Percentiles rank a stretch among this genome's conserved stretches.
These are phyloP conservation scores for Scheffersomyces amazonensis DNA, from an alignment of 805 yeast genomes.

Conservation along the genomic window DNA sequence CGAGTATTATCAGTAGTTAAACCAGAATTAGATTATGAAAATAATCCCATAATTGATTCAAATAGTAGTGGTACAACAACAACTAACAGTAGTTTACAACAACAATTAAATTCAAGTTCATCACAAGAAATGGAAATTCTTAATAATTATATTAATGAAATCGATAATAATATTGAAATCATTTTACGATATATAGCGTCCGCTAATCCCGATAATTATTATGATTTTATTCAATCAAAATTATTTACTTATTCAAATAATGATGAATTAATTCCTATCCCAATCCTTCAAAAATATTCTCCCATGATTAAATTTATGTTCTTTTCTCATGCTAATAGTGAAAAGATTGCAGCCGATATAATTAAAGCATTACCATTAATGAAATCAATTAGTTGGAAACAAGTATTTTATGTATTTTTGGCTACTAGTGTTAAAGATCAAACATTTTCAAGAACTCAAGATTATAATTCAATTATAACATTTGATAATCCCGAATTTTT, in stretches of 20 bases:
- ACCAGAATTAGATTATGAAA: background rate
- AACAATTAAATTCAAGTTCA: background rate
- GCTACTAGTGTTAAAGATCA: slow-evolving; percentile 32
- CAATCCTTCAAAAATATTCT: slow-evolving; percentile 26
- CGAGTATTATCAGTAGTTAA: slow-evolving; percentile 25
- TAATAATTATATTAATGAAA: slow-evolving; percentile 17
- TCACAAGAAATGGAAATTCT: slow-evolving; percentile 1
- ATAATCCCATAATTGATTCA: background rate
- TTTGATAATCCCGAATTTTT: slow-evolving; percentile 19
- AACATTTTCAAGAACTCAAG: slow-evolving; percentile 33
- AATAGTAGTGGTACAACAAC: background rate
- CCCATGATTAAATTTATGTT: slow-evolving; percentile 32
- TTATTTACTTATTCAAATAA: slow-evolving; percentile 20
- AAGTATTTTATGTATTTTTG: slow-evolving; percentile 29
- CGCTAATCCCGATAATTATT: slow-evolving; percentile 33
- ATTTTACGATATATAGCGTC: slow-evolving; percentile 33
- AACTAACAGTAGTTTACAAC: background rate
- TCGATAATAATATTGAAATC: slow-evolving; percentile 30
- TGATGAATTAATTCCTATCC: slow-evolving; percentile 25
- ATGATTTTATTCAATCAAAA: slow-evolving; percentile 19
- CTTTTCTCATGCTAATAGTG: slow-evolving; percentile 22
- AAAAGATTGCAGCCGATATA: slow-evolving; percentile 17
- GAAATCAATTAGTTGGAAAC: slow-evolving; percentile 34
- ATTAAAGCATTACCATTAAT: slow-evolving; percentile 23
- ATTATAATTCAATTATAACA: slow-evolving; percentile 23